A percentile compares a stretch with the other conserved stretches of the same genome.
Evolutionary conservation across 768 basidiomycete genomes (phyloP).

Genomic region (Lactarius pseudohatsudake): DNA sequence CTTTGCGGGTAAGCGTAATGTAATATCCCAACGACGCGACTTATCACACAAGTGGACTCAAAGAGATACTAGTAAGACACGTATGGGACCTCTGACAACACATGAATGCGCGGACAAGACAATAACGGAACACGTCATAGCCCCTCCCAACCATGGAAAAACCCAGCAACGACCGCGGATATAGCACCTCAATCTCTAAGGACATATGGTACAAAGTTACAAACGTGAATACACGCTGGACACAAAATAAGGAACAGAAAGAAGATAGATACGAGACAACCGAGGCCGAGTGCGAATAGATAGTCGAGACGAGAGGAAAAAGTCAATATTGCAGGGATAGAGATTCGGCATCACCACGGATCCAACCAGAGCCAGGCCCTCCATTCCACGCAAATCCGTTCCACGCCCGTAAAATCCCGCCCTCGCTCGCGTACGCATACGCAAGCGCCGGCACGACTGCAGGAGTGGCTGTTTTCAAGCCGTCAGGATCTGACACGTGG

Average conservation of each 20-base stretch:
- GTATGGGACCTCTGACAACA: constrained; percentile 9
- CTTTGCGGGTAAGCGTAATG: background rate
- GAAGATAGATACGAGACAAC: constrained; percentile 24
- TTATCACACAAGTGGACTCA: constrained; percentile 2
- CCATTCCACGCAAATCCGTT: constrained; percentile 27
- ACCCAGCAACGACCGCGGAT: constrained; percentile 6
- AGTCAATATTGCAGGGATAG: constrained; percentile 20
- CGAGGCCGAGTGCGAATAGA: constrained; percentile 18
- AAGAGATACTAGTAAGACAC: constrained; percentile 4
- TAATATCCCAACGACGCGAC: background rate
- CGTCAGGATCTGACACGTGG: constrained; percentile 20
- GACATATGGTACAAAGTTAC: constrained; percentile 24
- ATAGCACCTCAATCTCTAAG: constrained; percentile 18
- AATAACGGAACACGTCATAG: constrained; percentile 6
- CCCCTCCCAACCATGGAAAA: constrained; percentile 11
- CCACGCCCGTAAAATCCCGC: constrained; percentile 29
- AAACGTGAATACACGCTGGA: constrained; percentile 18
- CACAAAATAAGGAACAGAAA: constrained; percentile 20
- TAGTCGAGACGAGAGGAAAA: constrained; percentile 15
- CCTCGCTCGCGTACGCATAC: constrained; percentile 30
- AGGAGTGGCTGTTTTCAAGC: constrained; percentile 14
- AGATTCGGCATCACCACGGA: constrained; percentile 23
- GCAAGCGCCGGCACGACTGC: constrained; percentile 21
- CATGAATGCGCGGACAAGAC: constrained; percentile 12
- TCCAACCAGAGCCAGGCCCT: constrained; percentile 21